These are phyloP conservation scores for Arthrobotrys musiformis DNA, from an alignment of 2,329 filamentous ascomycete genomes.

Conservation along the genomic window DNA sequence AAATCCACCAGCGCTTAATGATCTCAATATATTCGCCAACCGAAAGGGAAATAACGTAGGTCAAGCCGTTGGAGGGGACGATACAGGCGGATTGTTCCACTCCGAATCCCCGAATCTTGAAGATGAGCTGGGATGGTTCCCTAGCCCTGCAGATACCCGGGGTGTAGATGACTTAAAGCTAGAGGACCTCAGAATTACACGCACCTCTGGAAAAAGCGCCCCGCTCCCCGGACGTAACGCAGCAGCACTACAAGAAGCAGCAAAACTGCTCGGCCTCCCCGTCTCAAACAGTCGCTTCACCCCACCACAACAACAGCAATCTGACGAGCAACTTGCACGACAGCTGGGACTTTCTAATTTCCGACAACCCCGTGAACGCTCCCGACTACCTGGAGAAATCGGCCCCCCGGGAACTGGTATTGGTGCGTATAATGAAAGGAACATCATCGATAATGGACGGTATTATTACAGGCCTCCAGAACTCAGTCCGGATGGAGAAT, in stretches of 20 bases:
- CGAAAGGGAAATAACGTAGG: neutral
- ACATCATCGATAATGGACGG: neutral
- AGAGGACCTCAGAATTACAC: neutral
- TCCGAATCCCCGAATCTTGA: neutral
- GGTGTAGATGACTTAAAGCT: neutral
- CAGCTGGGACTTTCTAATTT: neutral
- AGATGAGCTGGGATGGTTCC: neutral
- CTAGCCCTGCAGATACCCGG: neutral
- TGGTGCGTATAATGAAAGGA: neutral
- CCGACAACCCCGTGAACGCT: neutral
- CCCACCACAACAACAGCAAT: too few relatives aligned
- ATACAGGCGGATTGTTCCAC: neutral
- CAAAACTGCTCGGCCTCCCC: neutral
- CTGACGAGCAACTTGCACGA: neutral
- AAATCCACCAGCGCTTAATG: neutral
- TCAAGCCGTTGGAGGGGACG: neutral
- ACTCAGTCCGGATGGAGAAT: neutral
- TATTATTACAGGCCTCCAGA: neutral
- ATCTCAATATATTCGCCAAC: neutral
- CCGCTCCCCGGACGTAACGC: neutral
- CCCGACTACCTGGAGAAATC: neutral
- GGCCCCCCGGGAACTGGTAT: neutral
- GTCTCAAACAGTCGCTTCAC: neutral
- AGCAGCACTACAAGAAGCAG: neutral
- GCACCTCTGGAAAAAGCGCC: neutral